Base-by-base conservation (phyloP, 2,329 filamentous ascomycete genomes). In the Pezizomycotina sp. region DNA sequence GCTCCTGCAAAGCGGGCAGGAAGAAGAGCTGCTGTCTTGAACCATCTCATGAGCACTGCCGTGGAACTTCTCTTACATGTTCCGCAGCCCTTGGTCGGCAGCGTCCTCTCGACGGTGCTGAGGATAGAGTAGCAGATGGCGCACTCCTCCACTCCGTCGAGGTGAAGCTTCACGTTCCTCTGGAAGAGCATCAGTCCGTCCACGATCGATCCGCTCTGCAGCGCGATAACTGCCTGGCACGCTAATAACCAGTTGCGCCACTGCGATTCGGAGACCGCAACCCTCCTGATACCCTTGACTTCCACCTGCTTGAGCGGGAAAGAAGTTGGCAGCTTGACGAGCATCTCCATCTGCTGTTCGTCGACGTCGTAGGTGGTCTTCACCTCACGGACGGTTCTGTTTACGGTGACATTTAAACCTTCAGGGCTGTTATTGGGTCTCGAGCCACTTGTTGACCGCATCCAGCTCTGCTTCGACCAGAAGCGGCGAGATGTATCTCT, bases 121-220 rank as follows among this genome's bases (percentile, higher is more conserved):
- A 98, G 81, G 53, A 98, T 83, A 42, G 76, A 83, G 62, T 95
- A 95, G 63, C 86, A 95, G 54, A 95, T 95, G 6, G 89, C 82
- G 54, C 89, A 98, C 58, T 98, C 89, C 13, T 70, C 79, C 58
- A 95, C 84, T 22, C 84, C 89, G 60, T 92, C 89, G 47, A 98
- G 66, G 3, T 81, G 80, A 1, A 82, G 81, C 9, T 76, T 70
- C 8, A 98, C 76, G 56, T 95, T 95, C 46, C 76, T 71, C 46
- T 79, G 73, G 65, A 92, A 95, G 6, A 81, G 74, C 8, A 75
- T 66, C 19, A 98, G 62, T 1, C 84, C 89, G 49, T 95, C 86
- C 35, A 84, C 77, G 38, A 98, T 71, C 53, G 71, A 80, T 35
- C 83, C 83, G 52, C 89, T 86, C 45, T 81, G 80, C 53, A 95